These are phyloP conservation scores for Penicillium sp. DNA, from an alignment of 2,329 filamentous ascomycete genomes.

Conservation along the genomic window DNA sequence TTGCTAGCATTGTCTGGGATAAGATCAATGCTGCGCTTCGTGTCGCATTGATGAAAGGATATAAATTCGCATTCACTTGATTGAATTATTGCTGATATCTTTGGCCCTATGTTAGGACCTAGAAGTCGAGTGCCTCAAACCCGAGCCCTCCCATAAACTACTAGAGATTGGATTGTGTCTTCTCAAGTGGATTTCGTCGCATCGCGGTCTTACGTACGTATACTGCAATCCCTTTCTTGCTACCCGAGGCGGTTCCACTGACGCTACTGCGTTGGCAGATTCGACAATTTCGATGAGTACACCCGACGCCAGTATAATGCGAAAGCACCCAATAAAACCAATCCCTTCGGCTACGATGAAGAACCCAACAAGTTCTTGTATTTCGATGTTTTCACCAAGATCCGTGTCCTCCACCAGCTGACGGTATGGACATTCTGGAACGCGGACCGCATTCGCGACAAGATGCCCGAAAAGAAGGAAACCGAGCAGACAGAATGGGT, in stretches of 20 bases:
- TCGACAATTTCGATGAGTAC: slow-evolving; percentile 86
- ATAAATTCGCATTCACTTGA: not conserved
- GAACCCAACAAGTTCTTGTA: slow-evolving; percentile 64
- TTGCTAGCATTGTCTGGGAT: not conserved
- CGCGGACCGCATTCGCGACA: slow-evolving; percentile 74
- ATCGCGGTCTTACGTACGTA: slow-evolving; percentile 79
- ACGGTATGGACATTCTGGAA: slow-evolving; percentile 83
- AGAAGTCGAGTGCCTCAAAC: slow-evolving; percentile 78
- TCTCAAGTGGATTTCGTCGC: slow-evolving; percentile 86
- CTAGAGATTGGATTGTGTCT: slow-evolving; percentile 74
- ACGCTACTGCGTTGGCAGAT: slow-evolving; percentile 43
- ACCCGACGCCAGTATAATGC: slow-evolving; percentile 75
- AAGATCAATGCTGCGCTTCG: slow-evolving; percentile 9
- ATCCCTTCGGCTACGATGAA: slow-evolving; percentile 77
- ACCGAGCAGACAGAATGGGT: slow-evolving; percentile 77
- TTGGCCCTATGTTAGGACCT: slow-evolving; percentile 56
- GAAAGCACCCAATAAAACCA: slow-evolving; percentile 63
- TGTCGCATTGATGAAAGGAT: slow-evolving; percentile 3
- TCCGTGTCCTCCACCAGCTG: slow-evolving; percentile 71
- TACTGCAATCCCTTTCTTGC: not conserved
- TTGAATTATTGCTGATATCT: not conserved
- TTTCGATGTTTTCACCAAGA: slow-evolving; percentile 74
- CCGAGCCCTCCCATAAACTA: slow-evolving; percentile 60
- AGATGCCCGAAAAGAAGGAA: slow-evolving; percentile 74
- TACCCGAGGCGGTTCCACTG: not conserved